Evolutionary conservation across 2,329 filamentous ascomycete genomes (phyloP).

Genomic region (Botryotinia calthae): DNA sequence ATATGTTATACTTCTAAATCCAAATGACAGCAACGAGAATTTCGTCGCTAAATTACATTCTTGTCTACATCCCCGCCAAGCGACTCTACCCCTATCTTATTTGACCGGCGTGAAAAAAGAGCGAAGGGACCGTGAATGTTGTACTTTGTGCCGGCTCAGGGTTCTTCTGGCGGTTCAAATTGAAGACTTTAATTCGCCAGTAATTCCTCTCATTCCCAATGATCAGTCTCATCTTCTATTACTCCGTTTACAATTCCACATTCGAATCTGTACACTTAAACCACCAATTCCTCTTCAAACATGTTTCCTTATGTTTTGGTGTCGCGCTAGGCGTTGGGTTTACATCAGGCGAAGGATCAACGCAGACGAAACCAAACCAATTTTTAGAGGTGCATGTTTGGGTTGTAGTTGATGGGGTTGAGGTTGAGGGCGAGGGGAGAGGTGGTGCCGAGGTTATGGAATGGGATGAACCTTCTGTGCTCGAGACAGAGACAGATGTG

Average conservation of each 20-base stretch:
- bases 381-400: slow-evolving; percentile 32
- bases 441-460: slow-evolving; percentile 40
- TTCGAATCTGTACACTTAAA: slow-evolving; percentile 35
- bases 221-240: not conserved
- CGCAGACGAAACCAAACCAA: slow-evolving; percentile 37
- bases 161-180: too few species aligned
- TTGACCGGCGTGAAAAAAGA: not conserved
- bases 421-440: slow-evolving; percentile 27
- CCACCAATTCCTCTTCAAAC: slow-evolving; percentile 32
- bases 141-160: not conserved
- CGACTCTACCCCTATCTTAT: not conserved
- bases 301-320: slow-evolving; percentile 26
- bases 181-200: not conserved
- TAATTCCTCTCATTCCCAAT: not conserved
- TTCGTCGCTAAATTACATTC: slow-evolving; percentile 1
- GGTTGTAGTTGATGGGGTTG: slow-evolving; percentile 28
- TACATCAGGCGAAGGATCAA: slow-evolving; percentile 31
- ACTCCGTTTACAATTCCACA: not conserved
- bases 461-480: slow-evolving; percentile 37
- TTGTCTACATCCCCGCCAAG: not conserved
- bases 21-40: not conserved
- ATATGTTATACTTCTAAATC: not conserved
- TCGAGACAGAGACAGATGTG: slow-evolving; percentile 20
- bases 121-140: not conserved
- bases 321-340: slow-evolving; percentile 23